A percentile compares a stretch with the other conserved stretches of the same genome.
These are phyloP conservation scores for Camillea tinctor DNA, from an alignment of 2,329 filamentous ascomycete species.

Conservation along the genomic window DNA sequence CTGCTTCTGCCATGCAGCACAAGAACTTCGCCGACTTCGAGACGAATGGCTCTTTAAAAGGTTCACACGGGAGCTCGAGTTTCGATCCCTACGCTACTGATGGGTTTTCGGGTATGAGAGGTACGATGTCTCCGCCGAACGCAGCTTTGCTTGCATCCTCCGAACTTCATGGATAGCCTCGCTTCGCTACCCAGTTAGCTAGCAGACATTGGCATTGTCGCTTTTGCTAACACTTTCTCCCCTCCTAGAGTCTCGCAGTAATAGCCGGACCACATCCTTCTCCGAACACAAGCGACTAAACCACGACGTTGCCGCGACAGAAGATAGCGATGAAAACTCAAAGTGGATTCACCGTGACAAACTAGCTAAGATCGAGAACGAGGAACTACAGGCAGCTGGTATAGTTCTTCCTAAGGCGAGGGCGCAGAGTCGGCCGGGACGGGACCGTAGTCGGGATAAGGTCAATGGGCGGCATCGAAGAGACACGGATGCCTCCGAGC, in stretches of 20 bases:
- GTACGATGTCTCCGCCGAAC: conserved; percentile 16
- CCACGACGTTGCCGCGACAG: conserved; percentile 30
- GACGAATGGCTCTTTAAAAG: conserved; percentile 18
- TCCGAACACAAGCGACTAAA: conserved; percentile 30
- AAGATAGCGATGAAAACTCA: conserved; percentile 54
- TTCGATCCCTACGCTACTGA: conserved; percentile 25
- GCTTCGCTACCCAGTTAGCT: neutral
- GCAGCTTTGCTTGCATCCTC: neutral
- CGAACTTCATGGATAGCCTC: neutral
- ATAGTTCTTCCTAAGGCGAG: conserved; percentile 59
- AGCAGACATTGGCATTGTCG: no score
- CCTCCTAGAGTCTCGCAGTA: conserved; percentile 21
- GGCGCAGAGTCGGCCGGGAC: conserved; percentile 48
- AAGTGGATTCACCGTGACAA: conserved; percentile 89
- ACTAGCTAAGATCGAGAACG: conserved; percentile 75
- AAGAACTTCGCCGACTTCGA: conserved; percentile 25
- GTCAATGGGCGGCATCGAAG: conserved; percentile 31
- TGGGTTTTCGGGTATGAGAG: conserved; percentile 24
- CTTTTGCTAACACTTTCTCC: conserved; percentile 15
- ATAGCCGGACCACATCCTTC: conserved; percentile 16
- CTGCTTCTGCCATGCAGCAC: conserved; percentile 19
- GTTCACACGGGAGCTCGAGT: conserved; percentile 16
- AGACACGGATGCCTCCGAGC: conserved; percentile 33
- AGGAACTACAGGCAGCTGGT: conserved; percentile 77
- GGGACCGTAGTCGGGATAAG: conserved; percentile 43